Evolutionary conservation across 2,329 filamentous ascomycete genomes (phyloP), one percentile per base, ranked within the genome.

Genomic region (Alternaria sp.): DNA sequence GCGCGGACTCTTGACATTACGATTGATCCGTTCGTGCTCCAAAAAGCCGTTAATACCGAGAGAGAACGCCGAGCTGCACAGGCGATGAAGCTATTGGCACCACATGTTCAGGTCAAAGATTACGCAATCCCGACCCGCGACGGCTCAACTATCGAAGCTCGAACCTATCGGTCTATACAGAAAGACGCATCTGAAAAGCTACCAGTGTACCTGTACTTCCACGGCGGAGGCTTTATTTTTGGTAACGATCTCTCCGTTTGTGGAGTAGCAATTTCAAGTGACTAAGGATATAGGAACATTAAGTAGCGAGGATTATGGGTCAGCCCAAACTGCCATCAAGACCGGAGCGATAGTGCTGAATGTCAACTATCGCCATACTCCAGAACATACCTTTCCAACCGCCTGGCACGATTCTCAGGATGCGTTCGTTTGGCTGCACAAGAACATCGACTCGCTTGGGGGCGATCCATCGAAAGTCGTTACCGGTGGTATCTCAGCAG

Each of bases 331-430:
- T 9, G 82, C 84, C 0, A 68, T 80, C 11, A 75, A 76, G 4
- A 69, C 77, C 0, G 70, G 74, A 1, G 76, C 82, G 2, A 72
- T 83, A 0, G 84, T 87, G 0, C 64, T 87, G 1, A 84, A 85
- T 40, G 75, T 87, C 11, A 85, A 86, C 62, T 88, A 88, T 67
- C 81, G 86, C 0, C 85, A 88, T 64, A 85, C 85, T 0, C 85
- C 85, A 0, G 82, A 87, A 51, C 73, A 80, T 60, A 64, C 58
- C 0, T 87, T 83, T 56, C 86, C 86, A 0, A 82, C 79, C 0
- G 79, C 81, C 0, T 86, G 81, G 81, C 60, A 83, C 41, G 86
- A 88, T 45, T 71, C 78, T 0, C 80, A 85, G 56, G 86, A 87
- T 44, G 80, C 81, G 0, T 83, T 86, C 31, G 74, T 79, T 17